A percentile compares a stretch with the other conserved stretches of the same genome.
Conservation (phyloP, 805 yeast species). For the Alloascoidea hylecoeti region DNA sequence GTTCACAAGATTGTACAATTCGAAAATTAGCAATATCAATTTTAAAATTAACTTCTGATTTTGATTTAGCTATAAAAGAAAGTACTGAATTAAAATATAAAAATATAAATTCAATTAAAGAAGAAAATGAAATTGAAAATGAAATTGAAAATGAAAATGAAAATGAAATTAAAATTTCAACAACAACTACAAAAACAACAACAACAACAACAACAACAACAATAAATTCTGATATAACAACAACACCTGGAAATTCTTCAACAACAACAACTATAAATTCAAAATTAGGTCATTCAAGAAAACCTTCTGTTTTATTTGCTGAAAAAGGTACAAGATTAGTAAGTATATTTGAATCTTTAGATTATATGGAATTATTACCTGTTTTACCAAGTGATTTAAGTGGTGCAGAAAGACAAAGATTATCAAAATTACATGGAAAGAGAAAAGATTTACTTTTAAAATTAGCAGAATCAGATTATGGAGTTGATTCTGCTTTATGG, state of each 20-base stretch:
- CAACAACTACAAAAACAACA: too few relatives aligned
- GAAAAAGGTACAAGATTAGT: conserved; percentile 56
- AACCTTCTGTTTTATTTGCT: conserved; percentile 57
- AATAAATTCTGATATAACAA: too few relatives aligned
- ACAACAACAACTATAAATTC: not conserved
- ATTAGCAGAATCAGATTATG: conserved; percentile 83
- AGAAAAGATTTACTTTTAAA: conserved; percentile 57
- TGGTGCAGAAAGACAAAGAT: conserved; percentile 66
- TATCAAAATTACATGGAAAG: conserved; percentile 37
- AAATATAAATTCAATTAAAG: conserved; percentile 10
- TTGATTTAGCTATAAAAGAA: conserved; percentile 71
- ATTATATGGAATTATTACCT: conserved; percentile 48
- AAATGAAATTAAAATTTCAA: conserved; percentile 10
- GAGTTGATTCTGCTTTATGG: conserved; percentile 96
- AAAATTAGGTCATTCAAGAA: conserved; percentile 50
- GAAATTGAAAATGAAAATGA: conserved; percentile 4
- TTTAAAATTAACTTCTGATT: conserved; percentile 64
- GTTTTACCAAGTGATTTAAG: conserved; percentile 28
- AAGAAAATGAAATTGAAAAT: conserved; percentile 5
- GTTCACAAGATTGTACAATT: conserved; percentile 71
- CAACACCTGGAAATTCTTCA: conserved; percentile 3
- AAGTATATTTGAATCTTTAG: conserved; percentile 15
- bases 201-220: not conserved
- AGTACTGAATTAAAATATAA: conserved; percentile 16
- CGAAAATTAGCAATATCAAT: conserved; percentile 68